Conservation (phyloP, 2,329 filamentous ascomycete genomes). For the Colletotrichum simmondsii region DNA sequence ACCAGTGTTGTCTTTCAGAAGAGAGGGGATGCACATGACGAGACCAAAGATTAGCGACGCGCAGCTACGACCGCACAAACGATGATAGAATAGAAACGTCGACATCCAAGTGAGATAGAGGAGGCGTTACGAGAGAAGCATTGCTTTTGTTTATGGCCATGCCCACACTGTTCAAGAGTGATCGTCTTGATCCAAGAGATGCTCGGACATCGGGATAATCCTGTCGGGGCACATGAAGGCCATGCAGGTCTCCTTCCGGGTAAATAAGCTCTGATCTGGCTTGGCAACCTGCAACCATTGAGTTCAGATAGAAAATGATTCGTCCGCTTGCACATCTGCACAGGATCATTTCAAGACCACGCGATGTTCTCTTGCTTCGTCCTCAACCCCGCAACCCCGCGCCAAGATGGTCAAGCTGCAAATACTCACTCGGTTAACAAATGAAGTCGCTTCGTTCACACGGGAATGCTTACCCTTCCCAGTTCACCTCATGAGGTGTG, state of each 20-base stretch:
- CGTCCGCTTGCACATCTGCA: not conserved
- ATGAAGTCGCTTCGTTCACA: not conserved
- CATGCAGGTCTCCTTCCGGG: not conserved
- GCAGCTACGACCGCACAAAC: not conserved
- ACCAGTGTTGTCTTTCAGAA: not conserved
- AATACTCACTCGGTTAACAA: not conserved
- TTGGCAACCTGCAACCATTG: not conserved
- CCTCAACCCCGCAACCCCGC: not conserved
- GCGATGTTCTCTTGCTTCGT: too few species aligned
- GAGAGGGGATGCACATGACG: not conserved
- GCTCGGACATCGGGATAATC: not conserved
- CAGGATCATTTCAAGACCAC: not conserved
- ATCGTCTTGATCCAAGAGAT: not conserved
- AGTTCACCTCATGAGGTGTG: not conserved
- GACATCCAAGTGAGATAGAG: not conserved
- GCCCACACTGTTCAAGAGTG: too few species aligned
- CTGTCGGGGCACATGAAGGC: not conserved
- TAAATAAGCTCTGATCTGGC: not conserved
- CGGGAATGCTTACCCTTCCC: not conserved
- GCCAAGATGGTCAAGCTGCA: not conserved
- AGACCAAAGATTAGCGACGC: not conserved
- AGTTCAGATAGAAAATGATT: not conserved
- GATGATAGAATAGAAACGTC: not conserved
- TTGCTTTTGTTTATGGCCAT: too few species aligned
- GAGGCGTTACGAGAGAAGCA: not conserved